Percentiles rank a stretch among this genome's conserved stretches.
Conservation (phyloP, 148 eudicot genomes). For the Mesembryanthemum crystallinum region DNA sequence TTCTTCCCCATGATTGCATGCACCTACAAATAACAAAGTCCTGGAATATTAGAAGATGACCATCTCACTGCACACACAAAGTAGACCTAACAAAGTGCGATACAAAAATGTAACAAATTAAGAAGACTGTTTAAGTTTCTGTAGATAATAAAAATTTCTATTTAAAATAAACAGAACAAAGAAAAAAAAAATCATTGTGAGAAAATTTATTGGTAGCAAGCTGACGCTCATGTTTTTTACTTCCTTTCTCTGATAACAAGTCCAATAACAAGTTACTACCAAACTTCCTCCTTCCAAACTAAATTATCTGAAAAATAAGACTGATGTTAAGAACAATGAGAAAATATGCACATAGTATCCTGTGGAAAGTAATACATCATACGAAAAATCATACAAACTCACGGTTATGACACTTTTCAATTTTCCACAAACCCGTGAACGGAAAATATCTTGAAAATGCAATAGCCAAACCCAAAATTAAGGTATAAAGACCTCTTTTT, state of each 20-base stretch:
- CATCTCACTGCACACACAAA: neutral
- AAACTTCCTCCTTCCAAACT: neutral
- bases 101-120: too few relatives aligned
- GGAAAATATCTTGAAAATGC: neutral
- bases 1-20: constrained; percentile 98
- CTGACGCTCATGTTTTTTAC: neutral
- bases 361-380: too few relatives aligned
- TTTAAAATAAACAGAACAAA: too few relatives aligned
- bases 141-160: too few relatives aligned
- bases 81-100: neutral
- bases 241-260: neutral
- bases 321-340: too few relatives aligned
- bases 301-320: neutral
- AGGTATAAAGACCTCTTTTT: neutral
- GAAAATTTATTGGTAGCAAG: neutral
- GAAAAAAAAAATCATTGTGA: too few relatives aligned
- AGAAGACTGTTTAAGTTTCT: neutral
- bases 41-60: constrained; percentile 9
- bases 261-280: neutral
- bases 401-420: neutral
- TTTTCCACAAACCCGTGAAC: neutral
- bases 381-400: too few relatives aligned
- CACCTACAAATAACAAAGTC: constrained; percentile 44
- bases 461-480: neutral
- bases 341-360: too few relatives aligned